phyloP scores from a whole-genome alignment of 805 yeast genomes.

The Groenewaldozyma salmanticensis region DNA sequence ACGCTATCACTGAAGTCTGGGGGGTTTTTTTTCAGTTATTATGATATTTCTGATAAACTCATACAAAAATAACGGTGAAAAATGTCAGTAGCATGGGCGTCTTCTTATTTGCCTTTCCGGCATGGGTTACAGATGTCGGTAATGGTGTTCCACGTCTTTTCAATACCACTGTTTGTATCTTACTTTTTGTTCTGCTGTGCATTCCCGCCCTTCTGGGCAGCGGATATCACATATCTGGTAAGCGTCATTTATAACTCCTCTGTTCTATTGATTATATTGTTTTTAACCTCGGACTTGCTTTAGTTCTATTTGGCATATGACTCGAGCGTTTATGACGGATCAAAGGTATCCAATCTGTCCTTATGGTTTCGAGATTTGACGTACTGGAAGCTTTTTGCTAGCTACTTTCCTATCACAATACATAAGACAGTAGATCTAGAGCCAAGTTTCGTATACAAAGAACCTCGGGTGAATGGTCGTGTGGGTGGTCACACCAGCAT shows the following conservation, averaged over 20 bases:
- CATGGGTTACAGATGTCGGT: constrained; percentile 21
- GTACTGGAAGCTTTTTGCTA: constrained; percentile 63
- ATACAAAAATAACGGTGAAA: no score
- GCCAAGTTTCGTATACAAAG: constrained; percentile 41
- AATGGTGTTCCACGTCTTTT: constrained; percentile 63
- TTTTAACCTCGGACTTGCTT: no score
- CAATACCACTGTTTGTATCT: constrained; percentile 43
- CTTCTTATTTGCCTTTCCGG: no score
- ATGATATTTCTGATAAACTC: no score
- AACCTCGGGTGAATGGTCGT: not conserved
- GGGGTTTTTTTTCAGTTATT: no score
- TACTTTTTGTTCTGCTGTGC: constrained; percentile 48
- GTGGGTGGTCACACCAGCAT: not conserved
- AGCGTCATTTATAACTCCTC: no score
- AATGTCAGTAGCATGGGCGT: no score
- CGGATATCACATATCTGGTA: constrained; percentile 49
- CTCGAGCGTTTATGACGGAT: constrained; percentile 68
- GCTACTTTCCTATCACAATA: constrained; percentile 70
- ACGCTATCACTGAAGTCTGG: no score
- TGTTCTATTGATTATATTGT: no score
- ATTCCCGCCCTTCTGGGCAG: constrained; percentile 56
- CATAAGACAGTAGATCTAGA: constrained; percentile 58
- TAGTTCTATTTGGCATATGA: constrained; percentile 44
- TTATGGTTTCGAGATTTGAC: constrained; percentile 43
- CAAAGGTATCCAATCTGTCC: constrained; percentile 48